Evolutionary conservation across 2,329 filamentous ascomycete genomes (phyloP).

Genomic region (Colletotrichum tropicale): DNA sequence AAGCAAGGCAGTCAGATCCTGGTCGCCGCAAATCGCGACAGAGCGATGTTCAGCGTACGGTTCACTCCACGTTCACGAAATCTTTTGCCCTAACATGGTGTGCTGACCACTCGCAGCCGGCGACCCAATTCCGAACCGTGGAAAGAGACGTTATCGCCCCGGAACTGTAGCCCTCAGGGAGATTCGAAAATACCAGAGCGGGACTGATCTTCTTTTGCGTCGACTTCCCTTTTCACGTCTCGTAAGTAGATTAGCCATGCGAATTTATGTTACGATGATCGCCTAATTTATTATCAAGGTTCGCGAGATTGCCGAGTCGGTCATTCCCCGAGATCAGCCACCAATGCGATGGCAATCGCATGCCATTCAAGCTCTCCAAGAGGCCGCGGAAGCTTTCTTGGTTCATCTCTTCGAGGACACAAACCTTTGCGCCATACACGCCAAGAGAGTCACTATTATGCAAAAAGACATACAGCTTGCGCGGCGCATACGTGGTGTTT

Average conservation of each 20-base stretch:
- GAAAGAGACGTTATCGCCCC: slow-evolving; percentile 71
- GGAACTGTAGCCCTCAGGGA: slow-evolving; percentile 90
- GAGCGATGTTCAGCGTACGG: slow-evolving; percentile 46
- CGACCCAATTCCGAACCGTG: slow-evolving; percentile 69
- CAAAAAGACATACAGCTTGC: slow-evolving; percentile 98
- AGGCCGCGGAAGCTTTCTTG: slow-evolving; percentile 94
- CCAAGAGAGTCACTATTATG: slow-evolving; percentile 96
- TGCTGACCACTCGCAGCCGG: slow-evolving; percentile 57
- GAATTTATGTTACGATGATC: not conserved
- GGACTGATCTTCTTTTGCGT: slow-evolving; percentile 82
- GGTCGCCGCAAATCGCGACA: slow-evolving; percentile 34
- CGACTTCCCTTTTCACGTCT: slow-evolving; percentile 83
- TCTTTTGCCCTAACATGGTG: not conserved
- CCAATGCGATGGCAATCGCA: slow-evolving; percentile 94
- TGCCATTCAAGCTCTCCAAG: slow-evolving; percentile 90
- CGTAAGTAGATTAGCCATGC: slow-evolving; percentile 42
- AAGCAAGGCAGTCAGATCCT: slow-evolving; percentile 21
- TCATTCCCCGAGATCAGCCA: slow-evolving; percentile 64
- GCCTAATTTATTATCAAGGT: slow-evolving; percentile 44
- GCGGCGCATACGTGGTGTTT: slow-evolving; percentile 76
- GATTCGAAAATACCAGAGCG: slow-evolving; percentile 89
- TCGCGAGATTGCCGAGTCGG: slow-evolving; percentile 73
- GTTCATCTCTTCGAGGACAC: slow-evolving; percentile 97
- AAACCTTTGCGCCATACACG: slow-evolving; percentile 95
- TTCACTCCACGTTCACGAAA: not conserved